Conservation (phyloP, 352 stramenopile genomes). For the Globisporangium parvum region DNA sequence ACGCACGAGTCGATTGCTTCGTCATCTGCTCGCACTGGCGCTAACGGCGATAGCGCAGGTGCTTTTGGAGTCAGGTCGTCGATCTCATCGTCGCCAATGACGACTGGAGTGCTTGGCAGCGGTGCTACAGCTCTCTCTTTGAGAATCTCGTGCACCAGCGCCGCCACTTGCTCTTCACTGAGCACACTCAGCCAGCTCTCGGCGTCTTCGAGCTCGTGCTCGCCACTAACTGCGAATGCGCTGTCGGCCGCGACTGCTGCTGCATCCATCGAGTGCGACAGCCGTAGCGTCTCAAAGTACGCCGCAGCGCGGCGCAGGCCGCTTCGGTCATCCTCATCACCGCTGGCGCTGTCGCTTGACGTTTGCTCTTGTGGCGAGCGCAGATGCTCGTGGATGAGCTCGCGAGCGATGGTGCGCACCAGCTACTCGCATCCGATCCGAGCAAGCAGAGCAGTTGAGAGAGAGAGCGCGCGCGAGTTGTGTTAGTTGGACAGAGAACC, state of each 20-base stretch:
- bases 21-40: background rate
- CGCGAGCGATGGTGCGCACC: conserved; percentile 27
- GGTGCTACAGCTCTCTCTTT: conserved; percentile 14
- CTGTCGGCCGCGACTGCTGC: background rate
- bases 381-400: conserved; percentile 28
- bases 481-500: background rate
- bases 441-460: background rate
- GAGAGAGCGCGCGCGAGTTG: background rate
- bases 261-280: background rate
- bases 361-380: background rate
- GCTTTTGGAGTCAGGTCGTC: background rate
- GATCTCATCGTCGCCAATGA: background rate
- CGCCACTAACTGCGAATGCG: too few relatives aligned
- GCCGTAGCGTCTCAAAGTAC: conserved; percentile 39
- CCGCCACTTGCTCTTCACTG: conserved; percentile 40
- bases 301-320: conserved; percentile 28
- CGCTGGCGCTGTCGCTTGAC: background rate
- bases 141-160: conserved; percentile 36
- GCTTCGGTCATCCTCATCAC: conserved; percentile 19
- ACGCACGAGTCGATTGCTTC: background rate
- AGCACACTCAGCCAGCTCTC: conserved; percentile 29
- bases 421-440: conserved; percentile 3
- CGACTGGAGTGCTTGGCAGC: background rate
- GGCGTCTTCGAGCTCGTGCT: conserved; percentile 6
- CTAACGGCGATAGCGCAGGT: background rate